These are phyloP conservation scores for Zygnema cylindricum DNA, from an alignment of 139 green algal genomes.

Conservation along the genomic window DNA sequence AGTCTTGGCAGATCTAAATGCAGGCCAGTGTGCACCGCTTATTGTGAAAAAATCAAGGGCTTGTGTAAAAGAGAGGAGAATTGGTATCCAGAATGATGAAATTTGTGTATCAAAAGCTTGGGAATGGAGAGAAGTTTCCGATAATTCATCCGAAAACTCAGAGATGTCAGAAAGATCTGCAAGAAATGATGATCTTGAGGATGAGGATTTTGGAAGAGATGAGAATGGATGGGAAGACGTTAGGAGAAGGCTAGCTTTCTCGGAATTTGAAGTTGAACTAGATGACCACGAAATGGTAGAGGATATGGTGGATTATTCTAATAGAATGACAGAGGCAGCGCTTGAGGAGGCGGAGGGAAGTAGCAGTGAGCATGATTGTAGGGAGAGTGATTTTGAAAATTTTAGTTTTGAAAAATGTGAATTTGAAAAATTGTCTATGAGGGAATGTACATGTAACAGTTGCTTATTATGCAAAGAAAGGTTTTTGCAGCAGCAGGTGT, in stretches of 20 bases:
- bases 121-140: not conserved
- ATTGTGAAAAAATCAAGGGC: not conserved
- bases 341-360: constrained; percentile 11
- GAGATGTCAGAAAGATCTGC: not conserved
- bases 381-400: too few relatives aligned
- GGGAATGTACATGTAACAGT: not conserved
- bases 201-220: not conserved
- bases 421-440: not conserved
- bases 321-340: not conserved
- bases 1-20: not conserved
- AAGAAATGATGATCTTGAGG: not conserved
- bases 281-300: not conserved
- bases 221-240: not conserved
- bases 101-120: not conserved
- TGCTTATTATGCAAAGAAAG: not conserved
- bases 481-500: not conserved
- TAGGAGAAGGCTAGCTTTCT: not conserved
- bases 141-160: not conserved
- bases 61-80: not conserved
- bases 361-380: not conserved
- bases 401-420: too few relatives aligned
- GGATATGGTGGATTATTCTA: not conserved
- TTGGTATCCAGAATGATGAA: not conserved
- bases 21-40: not conserved
- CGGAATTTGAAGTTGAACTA: not conserved